Evolutionary conservation across 495 filamentous ascomycete species (phyloP), one percentile per base, ranked within the genome.

Genomic region (Neurospora africana): DNA sequence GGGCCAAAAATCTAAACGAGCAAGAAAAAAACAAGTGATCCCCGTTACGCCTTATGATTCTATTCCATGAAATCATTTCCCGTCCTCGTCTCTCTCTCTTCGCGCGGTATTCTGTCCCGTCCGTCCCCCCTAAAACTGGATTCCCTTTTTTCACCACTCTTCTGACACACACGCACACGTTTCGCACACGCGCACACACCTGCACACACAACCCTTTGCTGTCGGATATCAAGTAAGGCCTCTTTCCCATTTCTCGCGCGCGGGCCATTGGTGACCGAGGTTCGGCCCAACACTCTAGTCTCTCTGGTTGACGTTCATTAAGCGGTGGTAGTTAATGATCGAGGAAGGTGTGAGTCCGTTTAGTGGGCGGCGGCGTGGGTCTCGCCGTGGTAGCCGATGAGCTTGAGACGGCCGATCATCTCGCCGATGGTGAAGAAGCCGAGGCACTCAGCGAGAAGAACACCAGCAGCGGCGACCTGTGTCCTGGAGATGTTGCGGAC

Each of bases 401-500:
- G 80, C 90, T 98, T 97, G 83, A 93, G 86, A 72, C 94, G 86
- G 72, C 95, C 95, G 75, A 98, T 91, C 83, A 99, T 98, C 88
- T 98, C 93, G 72, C 95, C 95, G 30, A 99, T 88, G 21, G 93
- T 94, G 88, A 98, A 99, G 87, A 99, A 98, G 70, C 95, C 95
- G 72, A 99, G 82, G 68, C 93, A 87, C 85, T 99, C 95, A 43
- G 94, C 95, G 44, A 83, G 78, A 72, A 97, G 81, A 70, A 99
- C 91, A 78, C 91, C 92, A 70, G 83, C 89, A 30, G 91, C 79
- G 35, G 86, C 86, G 70, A 93, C 73, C 80, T 97, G 89, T 78
- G 89, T 84, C 68, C 81, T 84, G 81, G 86, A 90, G 77, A 94
- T 69, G 81, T 90, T 92, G 78, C 93, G 88, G 73, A 91, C 78